Conservation (phyloP, 2,329 filamentous ascomycete species). For the Kalaharituber pfeilii region DNA sequence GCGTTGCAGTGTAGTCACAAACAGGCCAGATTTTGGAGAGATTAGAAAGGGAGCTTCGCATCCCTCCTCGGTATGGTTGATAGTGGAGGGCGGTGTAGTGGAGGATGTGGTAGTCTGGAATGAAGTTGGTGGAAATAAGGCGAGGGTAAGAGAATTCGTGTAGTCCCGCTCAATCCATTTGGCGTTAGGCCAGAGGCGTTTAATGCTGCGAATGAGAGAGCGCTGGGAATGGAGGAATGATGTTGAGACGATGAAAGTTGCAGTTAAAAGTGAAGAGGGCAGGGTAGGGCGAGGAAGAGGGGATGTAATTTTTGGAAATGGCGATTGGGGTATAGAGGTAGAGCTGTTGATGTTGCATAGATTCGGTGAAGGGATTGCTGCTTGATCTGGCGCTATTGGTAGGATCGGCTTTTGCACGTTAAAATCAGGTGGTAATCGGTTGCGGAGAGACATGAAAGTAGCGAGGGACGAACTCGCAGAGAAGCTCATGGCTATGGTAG, state of each 20-base stretch:
- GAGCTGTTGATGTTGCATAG: no score
- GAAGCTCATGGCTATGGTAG: no score
- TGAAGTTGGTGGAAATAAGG: background rate
- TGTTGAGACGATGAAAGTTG: slow-evolving; percentile 37
- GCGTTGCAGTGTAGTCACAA: slow-evolving; percentile 54
- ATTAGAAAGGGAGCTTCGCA: slow-evolving; percentile 56
- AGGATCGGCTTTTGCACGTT: no score
- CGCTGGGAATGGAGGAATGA: slow-evolving; percentile 30
- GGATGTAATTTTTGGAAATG: slow-evolving; percentile 3
- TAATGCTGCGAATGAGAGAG: slow-evolving; percentile 34
- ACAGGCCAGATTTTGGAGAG: slow-evolving; percentile 49
- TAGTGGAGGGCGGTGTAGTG: slow-evolving; percentile 24
- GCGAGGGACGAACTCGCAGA: slow-evolving; percentile 31
- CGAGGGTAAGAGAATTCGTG: no score
- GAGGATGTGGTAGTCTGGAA: slow-evolving; percentile 1
- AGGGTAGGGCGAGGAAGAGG: slow-evolving; percentile 9
- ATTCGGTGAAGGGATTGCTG: background rate
- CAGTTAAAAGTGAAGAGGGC: slow-evolving; percentile 17
- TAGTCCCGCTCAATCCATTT: slow-evolving; percentile 46
- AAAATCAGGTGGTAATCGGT: slow-evolving; percentile 22
- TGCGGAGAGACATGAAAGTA: slow-evolving; percentile 36
- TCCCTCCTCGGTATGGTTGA: slow-evolving; percentile 7
- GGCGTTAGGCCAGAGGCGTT: slow-evolving; percentile 33
- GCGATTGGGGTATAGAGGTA: background rate
- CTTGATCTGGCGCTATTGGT: slow-evolving; percentile 18